Evolutionary conservation across 306 rosid species (phyloP), one percentile per base, ranked within the genome.

Genomic region (Quercus ilex): DNA sequence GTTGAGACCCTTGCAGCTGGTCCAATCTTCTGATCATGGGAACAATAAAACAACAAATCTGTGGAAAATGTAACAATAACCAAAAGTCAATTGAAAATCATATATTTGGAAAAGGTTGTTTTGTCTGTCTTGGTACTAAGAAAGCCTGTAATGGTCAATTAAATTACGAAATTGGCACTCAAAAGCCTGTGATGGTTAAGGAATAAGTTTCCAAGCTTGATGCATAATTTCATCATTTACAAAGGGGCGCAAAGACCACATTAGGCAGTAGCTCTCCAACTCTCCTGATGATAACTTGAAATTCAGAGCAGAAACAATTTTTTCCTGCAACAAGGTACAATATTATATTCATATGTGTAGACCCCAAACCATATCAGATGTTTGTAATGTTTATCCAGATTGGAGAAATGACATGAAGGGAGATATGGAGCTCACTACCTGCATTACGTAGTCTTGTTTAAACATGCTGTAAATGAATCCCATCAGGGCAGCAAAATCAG

Each of bases 1-100:
- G 83, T 87, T 57, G 93, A 94, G 81, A 89, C 92, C 82, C 85
- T 94, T 53, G 92, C 90, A 28, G 96, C 94, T 11, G 98, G 97
- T 78, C 96, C 98, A 41, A 78, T 28, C 83, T 86, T 90, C 82
- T 94, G 57, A 90, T 67, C 38, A 9, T 9, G 51, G 70, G 53
- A 14, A 15, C 12, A 30, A 64, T 19, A 28, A 1, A 62, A 25
- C 28, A 62, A 14, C 30, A 11, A 41, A 13, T 57, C 28, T 57
- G 46, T 19, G 12, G 28, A 26, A 49, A 49, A 49, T 49, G 17
- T 13, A 49, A 49, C 15, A 10, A 49, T 49, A 49, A 10, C 13
- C 53, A 49, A 49, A 10, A 49, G 15, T 49, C 17, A 49, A 49
- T 12, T 12, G 53, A 49, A 49, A 49, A 49, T 49, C 53, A 49